These are phyloP conservation scores for Viola pubescens DNA, from an alignment of 441 rosid genomes.

Conservation along the genomic window DNA sequence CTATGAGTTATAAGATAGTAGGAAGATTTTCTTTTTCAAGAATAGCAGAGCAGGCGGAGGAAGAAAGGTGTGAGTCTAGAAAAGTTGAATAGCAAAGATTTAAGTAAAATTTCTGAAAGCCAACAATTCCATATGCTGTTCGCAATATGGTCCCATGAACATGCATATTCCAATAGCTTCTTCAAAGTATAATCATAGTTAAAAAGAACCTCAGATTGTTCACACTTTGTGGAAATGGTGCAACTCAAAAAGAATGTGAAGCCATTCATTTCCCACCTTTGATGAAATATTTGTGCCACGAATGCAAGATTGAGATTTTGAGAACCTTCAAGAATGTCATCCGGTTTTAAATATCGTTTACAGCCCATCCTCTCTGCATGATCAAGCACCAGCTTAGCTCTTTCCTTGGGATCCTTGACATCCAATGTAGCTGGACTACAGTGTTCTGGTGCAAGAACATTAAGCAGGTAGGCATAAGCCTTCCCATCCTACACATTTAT, in stretches of 20 bases:
- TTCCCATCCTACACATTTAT: slow-evolving; percentile 65
- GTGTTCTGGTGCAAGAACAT: slow-evolving; percentile 88
- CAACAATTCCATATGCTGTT: too few species aligned
- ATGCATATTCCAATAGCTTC: neutral
- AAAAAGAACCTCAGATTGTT: neutral
- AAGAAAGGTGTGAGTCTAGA: too few species aligned
- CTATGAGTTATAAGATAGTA: too few species aligned
- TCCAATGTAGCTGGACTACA: slow-evolving; percentile 56
- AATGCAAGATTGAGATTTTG: slow-evolving; percentile 93
- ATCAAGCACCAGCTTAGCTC: slow-evolving; percentile 76
- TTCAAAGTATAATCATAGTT: neutral
- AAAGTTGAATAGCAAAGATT: too few species aligned
- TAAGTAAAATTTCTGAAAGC: too few species aligned
- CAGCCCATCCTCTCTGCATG: slow-evolving; percentile 93
- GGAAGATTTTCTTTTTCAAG: too few species aligned
- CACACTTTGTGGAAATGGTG: neutral
- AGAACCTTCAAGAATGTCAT: slow-evolving; percentile 88
- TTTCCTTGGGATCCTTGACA: slow-evolving; percentile 55
- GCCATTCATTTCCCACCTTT: slow-evolving; percentile 37
- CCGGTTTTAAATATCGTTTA: slow-evolving; percentile 75
- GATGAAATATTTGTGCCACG: slow-evolving; percentile 89
- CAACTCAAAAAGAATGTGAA: neutral
- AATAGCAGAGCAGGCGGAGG: too few species aligned
- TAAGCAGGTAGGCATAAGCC: slow-evolving; percentile 94
- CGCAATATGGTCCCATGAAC: too few species aligned